phyloP scores from a whole-genome alignment of 441 rosid species.

The Arabidopsis lyrata region DNA sequence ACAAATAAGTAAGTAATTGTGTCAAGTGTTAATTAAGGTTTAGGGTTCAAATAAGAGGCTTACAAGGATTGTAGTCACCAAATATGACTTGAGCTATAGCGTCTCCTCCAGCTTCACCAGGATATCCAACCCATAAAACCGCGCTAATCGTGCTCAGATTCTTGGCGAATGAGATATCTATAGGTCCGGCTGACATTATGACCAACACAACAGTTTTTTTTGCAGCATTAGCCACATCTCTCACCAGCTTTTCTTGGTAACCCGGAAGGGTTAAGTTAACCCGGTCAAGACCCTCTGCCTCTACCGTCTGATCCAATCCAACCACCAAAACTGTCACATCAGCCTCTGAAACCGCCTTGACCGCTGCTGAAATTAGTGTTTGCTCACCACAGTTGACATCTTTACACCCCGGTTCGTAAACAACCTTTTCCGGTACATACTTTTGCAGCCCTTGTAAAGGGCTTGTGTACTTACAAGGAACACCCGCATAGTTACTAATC shows the following conservation, averaged over 20 bases:
- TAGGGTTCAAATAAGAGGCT: constrained; percentile 9
- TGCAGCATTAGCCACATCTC: constrained; percentile 46
- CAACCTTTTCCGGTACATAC: constrained; percentile 21
- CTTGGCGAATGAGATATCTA: constrained; percentile 53
- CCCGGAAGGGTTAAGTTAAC: constrained; percentile 54
- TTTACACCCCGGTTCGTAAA: constrained; percentile 47
- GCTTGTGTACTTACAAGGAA: constrained; percentile 48
- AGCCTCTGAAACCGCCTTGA: constrained; percentile 41
- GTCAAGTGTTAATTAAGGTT: not conserved
- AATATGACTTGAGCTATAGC: constrained; percentile 63
- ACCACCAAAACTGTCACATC: constrained; percentile 54
- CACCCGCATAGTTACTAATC: constrained; percentile 61
- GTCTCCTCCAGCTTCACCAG: constrained; percentile 63
- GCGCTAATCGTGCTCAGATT: constrained; percentile 40
- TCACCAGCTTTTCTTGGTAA: constrained; percentile 47
- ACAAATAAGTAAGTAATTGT: constrained; percentile 8
- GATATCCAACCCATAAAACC: constrained; percentile 62
- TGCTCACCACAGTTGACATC: constrained; percentile 49
- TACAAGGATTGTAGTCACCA: constrained; percentile 64
- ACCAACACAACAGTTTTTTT: constrained; percentile 56
- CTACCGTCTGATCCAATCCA: constrained; percentile 51
- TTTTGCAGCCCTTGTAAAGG: constrained; percentile 48
- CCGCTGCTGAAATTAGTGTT: constrained; percentile 45
- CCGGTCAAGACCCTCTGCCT: constrained; percentile 57
- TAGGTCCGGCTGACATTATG: constrained; percentile 58